A percentile compares a stretch with the other conserved stretches of the same genome.
Conservation (phyloP, 129 eudicot species). For the Centrapalus pauciflorus region DNA sequence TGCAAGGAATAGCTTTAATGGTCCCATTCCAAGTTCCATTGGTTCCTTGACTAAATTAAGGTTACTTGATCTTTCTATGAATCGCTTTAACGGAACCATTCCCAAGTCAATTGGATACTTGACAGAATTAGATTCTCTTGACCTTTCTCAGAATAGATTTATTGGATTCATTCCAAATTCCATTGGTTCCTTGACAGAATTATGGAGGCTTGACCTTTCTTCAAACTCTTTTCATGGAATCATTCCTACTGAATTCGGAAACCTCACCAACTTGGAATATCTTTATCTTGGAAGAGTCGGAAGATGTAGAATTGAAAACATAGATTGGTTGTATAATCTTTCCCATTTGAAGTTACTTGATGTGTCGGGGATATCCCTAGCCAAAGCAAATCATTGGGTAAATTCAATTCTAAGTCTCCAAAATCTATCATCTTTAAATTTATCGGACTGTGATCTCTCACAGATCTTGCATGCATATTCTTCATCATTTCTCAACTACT, state of each 20-base stretch:
- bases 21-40: neutral
- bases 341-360: neutral
- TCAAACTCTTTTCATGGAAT: neutral
- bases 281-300: neutral
- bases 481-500: neutral
- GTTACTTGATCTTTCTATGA: neutral
- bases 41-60: neutral
- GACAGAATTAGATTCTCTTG: neutral
- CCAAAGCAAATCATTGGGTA: neutral
- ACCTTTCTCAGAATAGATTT: neutral
- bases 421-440: neutral
- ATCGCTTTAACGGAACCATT: neutral
- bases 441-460: neutral
- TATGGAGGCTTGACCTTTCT: neutral
- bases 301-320: neutral
- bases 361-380: neutral
- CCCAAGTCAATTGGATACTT: neutral
- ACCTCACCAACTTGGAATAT: neutral
- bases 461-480: neutral
- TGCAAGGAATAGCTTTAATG: neutral
- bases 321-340: neutral
- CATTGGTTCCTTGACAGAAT: conserved; percentile 1
- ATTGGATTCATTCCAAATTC: neutral
- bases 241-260: conserved; percentile 7
- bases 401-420: neutral